Evolutionary conservation across 371 early-diverging fungal species (phyloP).

Genomic region (Fennellomyces sp.): DNA sequence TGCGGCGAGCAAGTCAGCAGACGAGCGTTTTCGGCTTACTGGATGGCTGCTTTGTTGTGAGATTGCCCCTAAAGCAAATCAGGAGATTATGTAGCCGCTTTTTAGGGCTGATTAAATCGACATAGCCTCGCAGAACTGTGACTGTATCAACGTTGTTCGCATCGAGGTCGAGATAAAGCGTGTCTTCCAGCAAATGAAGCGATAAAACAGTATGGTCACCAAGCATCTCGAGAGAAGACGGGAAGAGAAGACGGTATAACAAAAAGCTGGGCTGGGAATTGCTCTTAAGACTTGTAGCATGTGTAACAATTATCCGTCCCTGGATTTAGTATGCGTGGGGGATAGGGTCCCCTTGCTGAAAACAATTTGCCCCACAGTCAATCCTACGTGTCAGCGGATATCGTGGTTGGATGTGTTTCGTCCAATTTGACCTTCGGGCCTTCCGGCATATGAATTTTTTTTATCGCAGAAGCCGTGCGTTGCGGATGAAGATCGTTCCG

Average conservation of each 20-base stretch:
- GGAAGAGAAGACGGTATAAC: background rate
- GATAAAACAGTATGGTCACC: background rate
- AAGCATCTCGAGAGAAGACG: background rate
- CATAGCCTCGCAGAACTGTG: background rate
- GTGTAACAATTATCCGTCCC: background rate
- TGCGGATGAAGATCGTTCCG: too few species aligned
- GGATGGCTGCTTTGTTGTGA: background rate
- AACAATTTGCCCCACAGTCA: background rate
- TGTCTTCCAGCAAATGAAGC: background rate
- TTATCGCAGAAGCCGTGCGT: too few species aligned
- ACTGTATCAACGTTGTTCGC: background rate
- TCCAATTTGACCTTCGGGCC: too few species aligned
- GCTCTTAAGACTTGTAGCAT: background rate
- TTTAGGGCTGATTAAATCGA: background rate
- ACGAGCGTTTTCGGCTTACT: background rate
- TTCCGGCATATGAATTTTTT: too few species aligned
- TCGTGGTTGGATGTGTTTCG: background rate
- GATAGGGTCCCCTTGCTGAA: background rate
- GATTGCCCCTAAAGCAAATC: background rate
- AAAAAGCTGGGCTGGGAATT: background rate
- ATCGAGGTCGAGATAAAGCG: constrained; percentile 1
- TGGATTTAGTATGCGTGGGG: background rate
- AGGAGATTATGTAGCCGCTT: background rate
- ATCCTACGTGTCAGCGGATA: background rate
- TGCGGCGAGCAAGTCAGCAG: background rate